phyloP scores from a whole-genome alignment of 805 yeast species.

The Myxozyma sirexii region DNA sequence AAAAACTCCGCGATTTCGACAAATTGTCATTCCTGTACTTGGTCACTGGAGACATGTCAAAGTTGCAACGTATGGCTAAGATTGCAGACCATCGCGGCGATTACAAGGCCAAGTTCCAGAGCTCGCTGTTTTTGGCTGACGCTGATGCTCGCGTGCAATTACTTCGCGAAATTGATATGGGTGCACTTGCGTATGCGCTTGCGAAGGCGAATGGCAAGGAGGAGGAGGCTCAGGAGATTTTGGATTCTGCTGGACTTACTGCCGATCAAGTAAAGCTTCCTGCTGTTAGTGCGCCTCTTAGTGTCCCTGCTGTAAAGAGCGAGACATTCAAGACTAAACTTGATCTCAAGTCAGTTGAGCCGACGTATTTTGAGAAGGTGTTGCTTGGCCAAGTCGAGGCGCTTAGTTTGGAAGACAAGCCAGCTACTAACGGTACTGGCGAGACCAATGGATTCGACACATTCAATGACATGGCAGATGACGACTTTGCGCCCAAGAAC shows the following conservation, averaged over 20 bases:
- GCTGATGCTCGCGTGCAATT: slow-evolving; percentile 73
- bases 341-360: slow-evolving; percentile 76
- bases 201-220: slow-evolving; percentile 85
- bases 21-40: slow-evolving; percentile 87
- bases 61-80: slow-evolving; percentile 79
- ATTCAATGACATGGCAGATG: slow-evolving; percentile 35
- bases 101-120: slow-evolving; percentile 75
- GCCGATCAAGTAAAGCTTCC: slow-evolving; percentile 69
- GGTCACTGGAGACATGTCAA: slow-evolving; percentile 74
- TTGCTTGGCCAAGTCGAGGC: slow-evolving; percentile 75
- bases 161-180: slow-evolving; percentile 75
- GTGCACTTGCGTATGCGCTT: slow-evolving; percentile 88
- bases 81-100: slow-evolving; percentile 91
- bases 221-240: slow-evolving; percentile 70
- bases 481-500: slow-evolving; percentile 29
- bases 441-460: slow-evolving; percentile 37
- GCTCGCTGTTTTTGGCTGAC: slow-evolving; percentile 75
- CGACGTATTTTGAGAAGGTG: slow-evolving; percentile 85
- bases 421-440: slow-evolving; percentile 32
- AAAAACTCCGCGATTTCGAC: slow-evolving; percentile 83
- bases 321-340: slow-evolving; percentile 59
- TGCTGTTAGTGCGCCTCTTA: slow-evolving; percentile 45
- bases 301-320: slow-evolving; percentile 52
- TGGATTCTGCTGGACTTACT: slow-evolving; percentile 68
- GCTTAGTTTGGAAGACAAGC: slow-evolving; percentile 53